These are phyloP conservation scores for Cylindricascospora bacillispora DNA, from an alignment of 1,139 yeast species.

Conservation along the genomic window DNA sequence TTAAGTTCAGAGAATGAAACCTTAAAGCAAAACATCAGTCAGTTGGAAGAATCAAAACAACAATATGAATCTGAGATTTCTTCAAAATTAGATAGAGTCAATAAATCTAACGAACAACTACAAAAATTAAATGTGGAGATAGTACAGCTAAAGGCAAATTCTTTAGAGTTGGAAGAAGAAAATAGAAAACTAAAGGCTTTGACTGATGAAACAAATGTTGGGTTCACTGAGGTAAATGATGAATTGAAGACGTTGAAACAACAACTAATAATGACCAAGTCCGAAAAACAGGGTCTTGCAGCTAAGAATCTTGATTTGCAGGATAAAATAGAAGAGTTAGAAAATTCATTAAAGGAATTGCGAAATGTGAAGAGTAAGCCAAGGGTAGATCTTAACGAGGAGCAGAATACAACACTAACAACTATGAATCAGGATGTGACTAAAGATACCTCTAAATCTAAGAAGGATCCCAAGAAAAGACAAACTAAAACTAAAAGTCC, in stretches of 20 bases:
- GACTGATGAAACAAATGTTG: conserved; percentile 10
- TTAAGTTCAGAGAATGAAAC: conserved; percentile 16
- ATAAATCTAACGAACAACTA: conserved; percentile 18
- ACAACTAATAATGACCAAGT: conserved; percentile 11
- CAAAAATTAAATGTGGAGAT: conserved; percentile 22
- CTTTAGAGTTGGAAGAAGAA: conserved; percentile 23
- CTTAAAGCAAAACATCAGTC: conserved; percentile 11
- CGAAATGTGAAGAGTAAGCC: background rate
- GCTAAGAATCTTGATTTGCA: conserved; percentile 19
- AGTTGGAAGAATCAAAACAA: conserved; percentile 12
- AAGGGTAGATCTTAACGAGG: background rate
- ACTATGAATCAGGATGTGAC: background rate
- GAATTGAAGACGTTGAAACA: conserved; percentile 15
- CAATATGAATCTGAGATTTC: conserved; percentile 9
- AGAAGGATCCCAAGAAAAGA: background rate
- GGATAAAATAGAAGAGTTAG: conserved; percentile 12
- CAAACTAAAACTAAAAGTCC: background rate
- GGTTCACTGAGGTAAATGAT: conserved; percentile 10
- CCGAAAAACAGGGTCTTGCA: conserved; percentile 15
- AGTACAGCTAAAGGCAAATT: conserved; percentile 23
- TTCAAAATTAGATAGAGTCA: conserved; percentile 11
- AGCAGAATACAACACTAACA: background rate
- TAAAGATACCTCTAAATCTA: conserved; percentile 1
- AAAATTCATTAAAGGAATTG: background rate
- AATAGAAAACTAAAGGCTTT: conserved; percentile 14